Evolutionary conservation across 192 early-diverging fungal species (phyloP), one percentile per base, ranked within the genome.

Genomic region (Pilobolus umbonatus): DNA sequence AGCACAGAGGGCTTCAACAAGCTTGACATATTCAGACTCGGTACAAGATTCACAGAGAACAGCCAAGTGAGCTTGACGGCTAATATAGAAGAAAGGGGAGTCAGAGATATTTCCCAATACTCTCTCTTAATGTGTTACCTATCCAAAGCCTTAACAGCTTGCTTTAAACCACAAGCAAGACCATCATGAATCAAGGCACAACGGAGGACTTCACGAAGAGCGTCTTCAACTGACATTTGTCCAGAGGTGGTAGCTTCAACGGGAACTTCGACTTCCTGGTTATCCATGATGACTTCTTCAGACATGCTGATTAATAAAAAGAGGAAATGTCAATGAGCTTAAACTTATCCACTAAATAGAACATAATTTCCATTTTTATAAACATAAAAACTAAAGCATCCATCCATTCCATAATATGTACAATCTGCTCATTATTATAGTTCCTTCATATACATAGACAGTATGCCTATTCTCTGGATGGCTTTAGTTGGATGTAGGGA

Each of bases 101-200:
- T 38, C 21, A 36, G n/a, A 15, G 31, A 49, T 25, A n/a, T 29
- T 49, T 29, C 30, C 30, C n/a, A 17, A 14, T 49, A 1, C 6
- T 49, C n/a, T n/a, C n/a, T n/a, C n/a, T n/a, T n/a, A n/a, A n/a
- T n/a, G 5, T 4, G 19, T 52, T 74, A 86, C 88, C 84, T 85
- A 86, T 98, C 96, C 58, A 98, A 82, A 64, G 94, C 93, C 87
- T 96, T 95, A 76, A 88, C 91, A 74, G 85, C 87, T 85, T 98
- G 90, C 72, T 93, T 82, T 78, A 95, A 82, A 81, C 96, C 96
- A 71, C 96, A 92, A 58, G 90, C 92, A 73, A 98, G 91, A 60
- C 94, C 94, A 74, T 95, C 93, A 86, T 92, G 86, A 68, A 92
- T 83, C 56, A 98, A 84, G 52, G 96, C 86, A 78, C 89, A 88